These are phyloP conservation scores for Aspergillus sp. DNA, from an alignment of 2,329 filamentous ascomycete species.

Conservation along the genomic window DNA sequence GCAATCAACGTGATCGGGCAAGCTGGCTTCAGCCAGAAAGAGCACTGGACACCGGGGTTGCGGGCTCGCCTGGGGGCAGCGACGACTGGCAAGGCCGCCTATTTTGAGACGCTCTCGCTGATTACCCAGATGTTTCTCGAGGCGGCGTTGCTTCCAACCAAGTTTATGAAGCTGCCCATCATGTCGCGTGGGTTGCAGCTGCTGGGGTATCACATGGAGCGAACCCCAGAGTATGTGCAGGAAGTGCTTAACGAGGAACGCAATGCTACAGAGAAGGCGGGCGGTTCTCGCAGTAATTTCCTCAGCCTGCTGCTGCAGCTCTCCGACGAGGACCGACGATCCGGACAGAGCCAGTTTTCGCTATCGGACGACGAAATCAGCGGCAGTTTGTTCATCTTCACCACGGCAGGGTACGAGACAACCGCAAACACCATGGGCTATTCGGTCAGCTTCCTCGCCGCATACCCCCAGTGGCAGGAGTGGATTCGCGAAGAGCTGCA, in stretches of 20 bases:
- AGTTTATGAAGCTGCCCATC: conserved; percentile 24
- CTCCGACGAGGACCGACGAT: conserved; percentile 23
- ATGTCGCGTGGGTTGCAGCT: background rate
- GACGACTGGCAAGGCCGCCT: conserved; percentile 25
- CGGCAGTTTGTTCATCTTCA: conserved; percentile 55
- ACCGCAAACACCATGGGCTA: conserved; percentile 58
- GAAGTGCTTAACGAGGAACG: conserved; percentile 13
- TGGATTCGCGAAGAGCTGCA: conserved; percentile 59
- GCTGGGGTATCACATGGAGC: conserved; percentile 7
- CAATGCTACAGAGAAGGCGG: background rate
- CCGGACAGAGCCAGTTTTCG: conserved; percentile 20
- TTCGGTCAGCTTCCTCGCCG: conserved; percentile 52
- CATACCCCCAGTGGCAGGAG: conserved; percentile 54
- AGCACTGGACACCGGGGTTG: conserved; percentile 33
- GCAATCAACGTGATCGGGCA: conserved; percentile 46
- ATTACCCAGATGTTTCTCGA: conserved; percentile 34
- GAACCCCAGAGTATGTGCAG: conserved; percentile 11
- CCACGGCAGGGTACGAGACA: conserved; percentile 53
- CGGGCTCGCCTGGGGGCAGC: conserved; percentile 18
- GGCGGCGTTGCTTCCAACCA: conserved; percentile 33
- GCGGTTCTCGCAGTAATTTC: conserved; percentile 4
- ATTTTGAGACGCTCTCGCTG: conserved; percentile 40
- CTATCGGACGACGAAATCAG: conserved; percentile 47
- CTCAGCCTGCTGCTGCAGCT: conserved; percentile 11
- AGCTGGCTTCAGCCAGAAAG: conserved; percentile 39